Conservation (phyloP, 768 basidiomycete species). For the Udeniomyces megalosporus region DNA sequence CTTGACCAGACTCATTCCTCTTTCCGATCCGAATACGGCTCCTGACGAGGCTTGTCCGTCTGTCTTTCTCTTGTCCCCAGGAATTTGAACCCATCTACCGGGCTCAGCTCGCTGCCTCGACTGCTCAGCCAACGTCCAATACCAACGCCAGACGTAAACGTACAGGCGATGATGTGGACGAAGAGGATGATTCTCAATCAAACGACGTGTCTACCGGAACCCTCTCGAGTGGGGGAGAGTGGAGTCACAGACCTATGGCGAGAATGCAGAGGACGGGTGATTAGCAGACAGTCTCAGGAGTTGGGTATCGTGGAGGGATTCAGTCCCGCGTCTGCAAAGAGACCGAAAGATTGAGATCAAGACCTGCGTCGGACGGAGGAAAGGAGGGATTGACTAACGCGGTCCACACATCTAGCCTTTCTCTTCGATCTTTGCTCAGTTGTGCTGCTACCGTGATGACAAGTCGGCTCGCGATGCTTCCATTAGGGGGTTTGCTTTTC, state of each 20-base stretch:
- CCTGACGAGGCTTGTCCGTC: no score
- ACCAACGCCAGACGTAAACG: background rate
- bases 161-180: background rate
- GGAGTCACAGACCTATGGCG: background rate
- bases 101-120: constrained; percentile 30
- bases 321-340: no score
- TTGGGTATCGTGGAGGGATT: no score
- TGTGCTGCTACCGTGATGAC: no score
- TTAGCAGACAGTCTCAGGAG: no score
- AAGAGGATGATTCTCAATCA: background rate
- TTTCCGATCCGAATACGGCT: background rate
- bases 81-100: constrained; percentile 88
- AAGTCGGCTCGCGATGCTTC: no score
- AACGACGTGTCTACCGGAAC: background rate
- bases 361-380: no score
- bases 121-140: background rate
- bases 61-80: constrained; percentile 30
- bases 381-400: no score
- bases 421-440: background rate
- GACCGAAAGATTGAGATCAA: no score
- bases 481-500: no score
- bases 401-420: background rate
- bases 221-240: background rate
- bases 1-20: background rate
- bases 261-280: background rate